These are phyloP conservation scores for Monilinia fructicola DNA, from an alignment of 2,329 filamentous ascomycete species.

Conservation along the genomic window DNA sequence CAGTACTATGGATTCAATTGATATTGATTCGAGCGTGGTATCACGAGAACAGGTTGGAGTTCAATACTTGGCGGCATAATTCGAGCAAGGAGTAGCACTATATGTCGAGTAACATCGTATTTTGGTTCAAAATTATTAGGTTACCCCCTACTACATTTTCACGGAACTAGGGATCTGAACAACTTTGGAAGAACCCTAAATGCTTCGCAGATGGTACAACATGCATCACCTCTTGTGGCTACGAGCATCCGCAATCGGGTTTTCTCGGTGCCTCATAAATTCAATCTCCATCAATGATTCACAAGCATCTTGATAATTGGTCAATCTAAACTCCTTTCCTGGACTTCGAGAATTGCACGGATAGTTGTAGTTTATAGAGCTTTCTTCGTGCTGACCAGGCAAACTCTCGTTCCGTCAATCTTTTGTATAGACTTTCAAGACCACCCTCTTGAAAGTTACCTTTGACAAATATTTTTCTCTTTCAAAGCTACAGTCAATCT, in stretches of 20 bases:
- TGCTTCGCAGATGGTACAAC: neutral
- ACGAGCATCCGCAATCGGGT: neutral
- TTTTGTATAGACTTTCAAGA: conserved; percentile 8
- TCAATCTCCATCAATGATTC: neutral
- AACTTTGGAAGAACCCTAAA: neutral
- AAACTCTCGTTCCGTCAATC: neutral
- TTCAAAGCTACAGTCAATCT: neutral
- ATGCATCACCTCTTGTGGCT: neutral
- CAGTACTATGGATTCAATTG: neutral
- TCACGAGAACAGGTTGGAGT: neutral
- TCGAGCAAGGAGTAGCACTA: neutral
- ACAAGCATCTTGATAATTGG: neutral
- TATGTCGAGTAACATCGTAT: neutral
- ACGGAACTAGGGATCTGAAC: neutral
- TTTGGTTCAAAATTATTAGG: neutral
- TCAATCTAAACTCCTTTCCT: neutral
- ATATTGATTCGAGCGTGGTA: neutral
- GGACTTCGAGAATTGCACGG: neutral
- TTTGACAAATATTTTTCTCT: neutral
- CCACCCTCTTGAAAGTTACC: conserved; percentile 8
- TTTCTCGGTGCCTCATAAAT: neutral
- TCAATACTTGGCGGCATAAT: neutral
- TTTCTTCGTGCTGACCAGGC: neutral
- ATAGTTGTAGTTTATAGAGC: neutral
- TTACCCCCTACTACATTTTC: neutral